Conservation (phyloP, 2,329 filamentous ascomycete genomes). For the Pseudopyrenochaeta lycopersici region DNA sequence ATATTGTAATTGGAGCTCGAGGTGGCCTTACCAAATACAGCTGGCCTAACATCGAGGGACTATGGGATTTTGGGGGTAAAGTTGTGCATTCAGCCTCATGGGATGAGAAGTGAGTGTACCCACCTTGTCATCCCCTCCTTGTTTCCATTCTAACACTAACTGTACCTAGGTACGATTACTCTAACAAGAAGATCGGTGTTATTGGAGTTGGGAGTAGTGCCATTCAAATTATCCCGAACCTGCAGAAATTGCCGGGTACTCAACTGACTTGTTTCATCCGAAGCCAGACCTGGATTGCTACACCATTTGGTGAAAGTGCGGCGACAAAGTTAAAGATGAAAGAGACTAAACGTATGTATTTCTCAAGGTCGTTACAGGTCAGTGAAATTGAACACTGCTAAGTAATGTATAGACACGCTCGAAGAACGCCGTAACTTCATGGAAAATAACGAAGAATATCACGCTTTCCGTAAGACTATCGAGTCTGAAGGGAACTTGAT, state of each 20-base stretch:
- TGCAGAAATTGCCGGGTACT: not conserved
- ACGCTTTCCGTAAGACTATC: too few species aligned
- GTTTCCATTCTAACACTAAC: too few species aligned
- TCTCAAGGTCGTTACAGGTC: too few species aligned
- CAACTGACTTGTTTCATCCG: not conserved
- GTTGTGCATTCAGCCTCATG: conserved; percentile 63
- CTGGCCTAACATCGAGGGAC: conserved; percentile 57
- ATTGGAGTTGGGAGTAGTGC: conserved; percentile 10
- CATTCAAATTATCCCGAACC: too few species aligned
- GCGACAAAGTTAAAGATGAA: too few species aligned
- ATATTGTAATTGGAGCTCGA: conserved; percentile 44
- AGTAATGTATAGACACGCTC: too few species aligned
- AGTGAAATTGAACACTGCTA: too few species aligned
- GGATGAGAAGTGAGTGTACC: too few species aligned
- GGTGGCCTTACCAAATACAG: conserved; percentile 27
- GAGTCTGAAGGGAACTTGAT: too few species aligned
- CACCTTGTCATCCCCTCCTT: too few species aligned
- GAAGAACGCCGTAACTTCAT: too few species aligned
- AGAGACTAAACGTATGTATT: too few species aligned
- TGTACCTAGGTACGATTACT: conserved; percentile 13
- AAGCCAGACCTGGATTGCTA: conserved; percentile 3
- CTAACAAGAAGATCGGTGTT: conserved; percentile 9
- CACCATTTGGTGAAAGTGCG: not conserved
- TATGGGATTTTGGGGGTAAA: conserved; percentile 58
- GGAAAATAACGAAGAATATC: not conserved